These are phyloP conservation scores for Comarum palustre DNA, from an alignment of 306 rosid genomes.

Conservation along the genomic window DNA sequence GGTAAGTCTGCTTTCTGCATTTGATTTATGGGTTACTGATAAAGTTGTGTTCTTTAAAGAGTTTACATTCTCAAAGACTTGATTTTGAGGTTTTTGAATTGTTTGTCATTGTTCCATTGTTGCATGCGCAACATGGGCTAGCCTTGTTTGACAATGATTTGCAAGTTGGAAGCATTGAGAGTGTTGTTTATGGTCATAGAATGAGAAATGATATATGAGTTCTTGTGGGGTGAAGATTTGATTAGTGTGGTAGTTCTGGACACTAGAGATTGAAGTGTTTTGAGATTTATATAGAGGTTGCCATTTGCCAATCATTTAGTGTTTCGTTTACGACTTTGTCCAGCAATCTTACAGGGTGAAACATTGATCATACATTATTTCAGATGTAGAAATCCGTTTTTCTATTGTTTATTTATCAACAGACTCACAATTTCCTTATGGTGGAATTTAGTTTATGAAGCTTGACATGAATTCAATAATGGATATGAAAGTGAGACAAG, in stretches of 20 bases:
- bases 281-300: background rate
- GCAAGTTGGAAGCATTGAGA: background rate
- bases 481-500: background rate
- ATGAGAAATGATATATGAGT: background rate
- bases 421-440: background rate
- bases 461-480: background rate
- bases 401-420: background rate
- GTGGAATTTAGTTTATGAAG: conserved; percentile 4
- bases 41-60: background rate
- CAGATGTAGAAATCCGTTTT: background rate
- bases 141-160: background rate
- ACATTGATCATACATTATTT: background rate
- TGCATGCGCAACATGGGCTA: background rate
- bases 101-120: background rate
- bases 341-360: background rate
- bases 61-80: background rate
- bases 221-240: background rate
- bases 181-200: background rate
- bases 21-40: no score
- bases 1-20: conserved; percentile 3
- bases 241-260: background rate
- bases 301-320: background rate
- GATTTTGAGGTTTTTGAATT: background rate
- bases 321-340: background rate
- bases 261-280: background rate